Conservation (phyloP, 768 basidiomycete species). For the Chalciporus pseudorubinellus region DNA sequence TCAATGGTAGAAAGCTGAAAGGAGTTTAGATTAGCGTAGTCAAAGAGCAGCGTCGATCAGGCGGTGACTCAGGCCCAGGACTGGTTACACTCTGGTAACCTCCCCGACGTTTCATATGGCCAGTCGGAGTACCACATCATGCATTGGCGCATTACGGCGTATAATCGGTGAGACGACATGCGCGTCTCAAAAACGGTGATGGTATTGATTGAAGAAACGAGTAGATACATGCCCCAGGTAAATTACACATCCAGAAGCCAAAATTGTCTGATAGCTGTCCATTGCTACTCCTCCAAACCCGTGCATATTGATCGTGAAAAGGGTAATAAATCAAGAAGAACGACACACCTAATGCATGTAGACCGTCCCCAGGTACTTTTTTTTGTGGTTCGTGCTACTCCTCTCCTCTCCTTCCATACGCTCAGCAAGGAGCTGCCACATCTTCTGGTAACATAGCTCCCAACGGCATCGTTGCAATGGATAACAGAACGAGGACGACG, state of each 20-base stretch:
- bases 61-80: no score
- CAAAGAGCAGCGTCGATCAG: no score
- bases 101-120: no score
- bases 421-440: constrained; percentile 17
- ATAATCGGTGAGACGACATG: background rate
- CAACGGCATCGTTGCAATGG: constrained; percentile 18
- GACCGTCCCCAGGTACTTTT: background rate
- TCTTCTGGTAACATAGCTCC: constrained; percentile 22
- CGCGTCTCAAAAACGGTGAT: constrained; percentile 9
- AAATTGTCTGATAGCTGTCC: background rate
- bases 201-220: constrained; percentile 13
- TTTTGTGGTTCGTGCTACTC: background rate
- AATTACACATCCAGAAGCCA: constrained; percentile 13
- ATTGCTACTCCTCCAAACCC: background rate
- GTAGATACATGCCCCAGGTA: constrained; percentile 26
- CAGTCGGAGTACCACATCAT: no score
- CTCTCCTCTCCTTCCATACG: background rate
- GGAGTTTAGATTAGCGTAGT: no score
- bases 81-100: no score
- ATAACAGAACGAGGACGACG: constrained; percentile 17
- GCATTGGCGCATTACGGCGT: no score
- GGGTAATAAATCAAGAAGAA: constrained; percentile 8
- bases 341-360: constrained; percentile 9
- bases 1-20: no score
- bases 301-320: constrained; percentile 3